Evolutionary conservation across 345 rosid species (phyloP).

Genomic region (Garcia nutans): DNA sequence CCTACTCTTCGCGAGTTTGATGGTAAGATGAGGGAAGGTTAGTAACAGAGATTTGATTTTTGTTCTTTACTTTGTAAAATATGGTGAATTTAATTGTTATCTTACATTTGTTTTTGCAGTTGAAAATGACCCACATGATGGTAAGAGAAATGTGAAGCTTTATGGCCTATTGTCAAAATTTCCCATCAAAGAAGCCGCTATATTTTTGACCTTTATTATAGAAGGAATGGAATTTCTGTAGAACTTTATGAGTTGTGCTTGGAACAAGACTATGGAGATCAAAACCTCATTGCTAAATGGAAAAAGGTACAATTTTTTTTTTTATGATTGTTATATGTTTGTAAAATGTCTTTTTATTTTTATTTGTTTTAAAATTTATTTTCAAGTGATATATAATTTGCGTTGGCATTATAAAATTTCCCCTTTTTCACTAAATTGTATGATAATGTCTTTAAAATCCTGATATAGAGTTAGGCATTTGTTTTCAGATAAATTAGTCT

Average conservation of each 20-base stretch:
- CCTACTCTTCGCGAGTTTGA: conserved; percentile 65
- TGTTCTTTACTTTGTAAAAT: neutral
- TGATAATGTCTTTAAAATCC: no score
- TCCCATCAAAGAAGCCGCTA: conserved; percentile 77
- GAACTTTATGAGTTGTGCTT: conserved; percentile 73
- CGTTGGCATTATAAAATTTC: no score
- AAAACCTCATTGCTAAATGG: conserved; percentile 70
- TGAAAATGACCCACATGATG: conserved; percentile 75
- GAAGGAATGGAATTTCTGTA: conserved; percentile 66
- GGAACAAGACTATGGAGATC: conserved; percentile 71
- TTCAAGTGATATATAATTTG: no score
- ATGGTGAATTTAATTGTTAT: neutral
- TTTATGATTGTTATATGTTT: neutral
- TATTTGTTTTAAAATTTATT: no score
- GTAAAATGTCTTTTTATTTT: no score
- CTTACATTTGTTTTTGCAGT: conserved; percentile 39
- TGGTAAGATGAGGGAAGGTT: conserved; percentile 84
- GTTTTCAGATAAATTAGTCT: no score
- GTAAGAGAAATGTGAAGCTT: conserved; percentile 76
- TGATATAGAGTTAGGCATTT: no score
- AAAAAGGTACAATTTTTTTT: conserved; percentile 40
- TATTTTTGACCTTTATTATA: conserved; percentile 64
- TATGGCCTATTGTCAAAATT: conserved; percentile 80
- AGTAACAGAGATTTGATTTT: neutral
- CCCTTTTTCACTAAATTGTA: no score